Base-by-base conservation (phyloP, 768 basidiomycete genomes). In the Serendipita sp. region DNA sequence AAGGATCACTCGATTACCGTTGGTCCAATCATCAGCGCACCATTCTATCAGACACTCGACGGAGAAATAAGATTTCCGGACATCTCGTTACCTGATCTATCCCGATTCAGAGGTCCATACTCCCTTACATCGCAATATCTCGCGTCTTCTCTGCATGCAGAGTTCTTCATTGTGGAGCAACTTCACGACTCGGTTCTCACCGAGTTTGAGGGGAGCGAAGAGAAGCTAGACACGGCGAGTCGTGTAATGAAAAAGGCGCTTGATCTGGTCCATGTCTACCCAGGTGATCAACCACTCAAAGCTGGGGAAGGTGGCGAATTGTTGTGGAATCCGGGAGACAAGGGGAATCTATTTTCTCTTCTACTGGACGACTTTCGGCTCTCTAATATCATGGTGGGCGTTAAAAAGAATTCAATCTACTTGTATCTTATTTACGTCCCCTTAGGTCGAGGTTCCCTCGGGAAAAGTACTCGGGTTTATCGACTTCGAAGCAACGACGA, bases 1-100 rank as follows among this genome's bases (percentile, higher is more conserved):
- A 13, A 43, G 20, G 42, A n/a, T 13, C 13, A 43, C 42, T 43
- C 42, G 20, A n/a, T 43, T 63, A 82, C 13, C 13, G 42, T 43
- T n/a, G 42, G 42, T 13, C 42, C 42, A 13, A 13, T 43, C 42
- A 43, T 43, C n/a, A 43, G 13, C 42, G n/a, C 42, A 13, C 42
- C 42, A 13, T 43, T 43, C 42, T 43, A 13, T n/a, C 42, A n/a
- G 13, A n/a, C 42, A 43, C 42, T n/a, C 13, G 42, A 43, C n/a
- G 42, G 42, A 13, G 42, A 43, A n/a, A 43, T 43, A 13, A 13
- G 42, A 13, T 56, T 56, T 24, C 51, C 51, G 26, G 16, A 56
- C n/a, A 13, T 20, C n/a, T 13, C 42, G 13, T 20, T 20, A n/a
- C n/a, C n/a, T 13, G 42, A 43, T 43, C 42, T 43, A 43, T 43